Evolutionary conservation across 768 basidiomycete genomes (phyloP).

Genomic region (Termitomyces sp.): DNA sequence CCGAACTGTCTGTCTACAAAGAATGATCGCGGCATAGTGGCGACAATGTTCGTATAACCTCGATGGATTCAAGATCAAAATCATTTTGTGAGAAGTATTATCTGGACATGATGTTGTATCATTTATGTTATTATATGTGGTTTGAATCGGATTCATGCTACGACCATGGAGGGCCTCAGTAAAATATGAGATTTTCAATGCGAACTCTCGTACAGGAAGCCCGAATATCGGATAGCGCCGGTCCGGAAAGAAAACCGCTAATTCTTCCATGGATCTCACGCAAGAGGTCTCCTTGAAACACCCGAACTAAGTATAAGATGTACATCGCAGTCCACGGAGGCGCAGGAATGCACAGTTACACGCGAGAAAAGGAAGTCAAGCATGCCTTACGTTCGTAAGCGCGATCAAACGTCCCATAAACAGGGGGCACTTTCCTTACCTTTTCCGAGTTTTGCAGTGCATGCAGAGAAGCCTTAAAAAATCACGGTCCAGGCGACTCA

Average conservation of each 20-base stretch:
- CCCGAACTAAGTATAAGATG: conserved; percentile 5
- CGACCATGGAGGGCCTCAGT: no score
- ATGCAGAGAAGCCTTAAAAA: conserved; percentile 37
- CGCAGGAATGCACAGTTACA: conserved; percentile 57
- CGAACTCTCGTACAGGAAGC: not conserved
- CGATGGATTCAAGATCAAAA: not conserved
- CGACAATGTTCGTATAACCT: no score
- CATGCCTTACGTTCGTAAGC: conserved; percentile 49
- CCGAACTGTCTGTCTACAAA: no score
- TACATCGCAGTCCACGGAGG: conserved; percentile 73
- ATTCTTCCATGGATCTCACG: conserved; percentile 11
- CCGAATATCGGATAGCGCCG: not conserved
- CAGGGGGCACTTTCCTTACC: not conserved
- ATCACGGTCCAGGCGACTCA: not conserved
- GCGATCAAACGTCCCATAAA: not conserved
- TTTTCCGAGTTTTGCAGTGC: conserved; percentile 35
- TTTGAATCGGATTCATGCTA: not conserved
- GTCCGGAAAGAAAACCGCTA: not conserved
- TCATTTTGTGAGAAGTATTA: not conserved
- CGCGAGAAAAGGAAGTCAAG: conserved; percentile 48
- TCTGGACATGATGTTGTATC: not conserved
- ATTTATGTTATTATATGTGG: not conserved
- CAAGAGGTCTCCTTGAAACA: not conserved
- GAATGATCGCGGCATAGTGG: no score
- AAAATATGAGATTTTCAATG: not conserved